Base-by-base conservation (phyloP, 495 filamentous ascomycete species). In the Aspergillus bertholletiae region DNA sequence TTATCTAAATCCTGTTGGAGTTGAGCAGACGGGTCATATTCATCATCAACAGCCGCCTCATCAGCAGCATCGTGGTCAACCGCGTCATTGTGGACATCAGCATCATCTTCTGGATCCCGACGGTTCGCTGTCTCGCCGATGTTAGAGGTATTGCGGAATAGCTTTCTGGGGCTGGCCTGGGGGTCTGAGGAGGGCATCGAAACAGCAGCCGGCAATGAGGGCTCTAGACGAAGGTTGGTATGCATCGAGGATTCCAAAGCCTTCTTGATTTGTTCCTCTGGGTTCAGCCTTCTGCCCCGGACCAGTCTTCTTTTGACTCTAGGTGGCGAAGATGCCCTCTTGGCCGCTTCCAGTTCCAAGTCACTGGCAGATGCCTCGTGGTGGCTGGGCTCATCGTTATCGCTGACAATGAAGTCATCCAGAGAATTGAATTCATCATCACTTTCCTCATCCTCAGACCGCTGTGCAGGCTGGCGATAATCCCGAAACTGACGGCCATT, bases 341-440 rank as follows among this genome's bases (percentile, higher is more conserved):
- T 54, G n/a, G 47, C 35, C 37, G 62, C 57, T 49, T 71, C 65
- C 9, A 67, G 57, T 17, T 66, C 68, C 46, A 66, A 60, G 47
- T 75, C 69, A 51, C 62, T 60, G 21, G 64, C 63, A 7, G 72
- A 70, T 51, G 63, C 65, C 40, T 72, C 70, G 56, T 73, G 59
- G 41, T 60, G 76, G 51, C 73, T 78, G 23, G 62, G 32, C 20
- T 76, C 73, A 5, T 76, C 72, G 57, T 76, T 68, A 55, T 78
- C 75, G 45, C 74, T 76, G 47, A 76, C 75, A 61, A 78, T 69
- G 48, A 77, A 78, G 41, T 72, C 73, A 28, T 74, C 72, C 26
- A 76, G 56, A 39, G 72, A 75, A 50, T 70, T 58, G 45, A 65
- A 68, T 51, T 62, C 67, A 62, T 74, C 61, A 46, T 69, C 67